Base-by-base conservation (phyloP, 768 basidiomycete genomes). In the Suillus bovinus region DNA sequence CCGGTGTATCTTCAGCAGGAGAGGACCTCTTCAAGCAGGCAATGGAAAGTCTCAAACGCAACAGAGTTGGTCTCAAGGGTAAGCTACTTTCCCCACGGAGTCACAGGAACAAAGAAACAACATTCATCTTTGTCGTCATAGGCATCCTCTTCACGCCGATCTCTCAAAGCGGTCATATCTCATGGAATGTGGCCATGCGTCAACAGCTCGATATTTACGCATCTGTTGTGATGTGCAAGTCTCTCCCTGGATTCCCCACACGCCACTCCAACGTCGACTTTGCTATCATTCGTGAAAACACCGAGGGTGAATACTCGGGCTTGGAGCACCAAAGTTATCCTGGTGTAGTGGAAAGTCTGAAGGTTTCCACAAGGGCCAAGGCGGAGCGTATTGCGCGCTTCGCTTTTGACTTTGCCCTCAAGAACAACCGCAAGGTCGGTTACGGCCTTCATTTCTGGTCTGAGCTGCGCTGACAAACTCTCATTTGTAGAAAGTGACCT, bases 101-200 rank as follows among this genome's bases (percentile, higher is more conserved):
- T 31, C 24, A 59, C 60, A 50, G 27, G 31, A 27, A 66, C 50
- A 62, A 61, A 29, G 27, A 50, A 50, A 66, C 50, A 62, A 61
- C 50, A 60, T 63, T 39, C 6, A 39, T 5, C 27, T 27, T 39
- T 41, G 31, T 31, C 33, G 31, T 16, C 39, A 50, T 64, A 99
- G 96, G 97, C 69, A 99, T 99, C 71, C 90, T 99, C 67, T 98
- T 96, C 82, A 99, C 97, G 49, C 96, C 96, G 67, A 94, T 96
- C 69, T 98, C 96, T 59, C 91, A 93, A 77, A 88, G 88, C 22
- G 96, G 94, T 3, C 97, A 99, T 78, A 94, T 96, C 67, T 99
- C 97, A 63, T 99, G 97, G 97, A 99, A 99, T 74, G 97, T 99
- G 63, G 97, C 97, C 66, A 99, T 99, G 95, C 91, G 97, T 68